A percentile compares a stretch with the other conserved stretches of the same genome.
Conservation (phyloP, 1,139 yeast genomes). For the Debaryomycetaceae sp. region DNA sequence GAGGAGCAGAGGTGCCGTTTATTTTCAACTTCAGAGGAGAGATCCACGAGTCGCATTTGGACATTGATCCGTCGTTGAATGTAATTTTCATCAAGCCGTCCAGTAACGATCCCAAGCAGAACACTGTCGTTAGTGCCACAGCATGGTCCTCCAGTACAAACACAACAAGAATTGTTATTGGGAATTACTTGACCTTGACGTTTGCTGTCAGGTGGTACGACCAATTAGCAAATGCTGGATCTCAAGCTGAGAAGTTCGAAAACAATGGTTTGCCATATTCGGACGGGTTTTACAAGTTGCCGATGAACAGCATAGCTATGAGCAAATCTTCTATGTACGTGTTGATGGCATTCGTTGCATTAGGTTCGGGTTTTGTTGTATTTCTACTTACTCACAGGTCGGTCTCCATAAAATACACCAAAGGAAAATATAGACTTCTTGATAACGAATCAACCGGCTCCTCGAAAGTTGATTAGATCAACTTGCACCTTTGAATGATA, state of each 20-base stretch:
- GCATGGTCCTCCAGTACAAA: conserved; percentile 66
- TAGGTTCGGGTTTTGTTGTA: conserved; percentile 23
- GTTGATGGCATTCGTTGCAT: conserved; percentile 21
- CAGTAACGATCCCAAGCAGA: conserved; percentile 23
- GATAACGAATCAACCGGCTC: conserved; percentile 25
- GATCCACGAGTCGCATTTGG: conserved; percentile 66
- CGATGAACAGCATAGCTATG: conserved; percentile 26
- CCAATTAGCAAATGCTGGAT: conserved; percentile 19
- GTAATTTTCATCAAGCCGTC: conserved; percentile 46
- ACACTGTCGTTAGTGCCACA: conserved; percentile 49
- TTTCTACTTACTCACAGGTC: conserved; percentile 22
- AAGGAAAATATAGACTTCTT: conserved; percentile 13
- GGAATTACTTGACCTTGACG: conserved; percentile 55
- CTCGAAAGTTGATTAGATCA: conserved; percentile 25
- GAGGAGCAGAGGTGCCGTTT: conserved; percentile 57
- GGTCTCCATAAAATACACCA: conserved; percentile 16
- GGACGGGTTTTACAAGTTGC: conserved; percentile 44
- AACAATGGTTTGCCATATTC: conserved; percentile 29
- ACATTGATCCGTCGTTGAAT: conserved; percentile 59
- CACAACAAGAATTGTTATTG: conserved; percentile 62
- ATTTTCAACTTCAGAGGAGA: conserved; percentile 66
- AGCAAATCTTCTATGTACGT: conserved; percentile 20
- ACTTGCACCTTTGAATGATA: conserved; percentile 36
- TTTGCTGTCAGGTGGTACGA: conserved; percentile 61
- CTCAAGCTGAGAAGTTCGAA: conserved; percentile 9